Evolutionary conservation across 1,284 basidiomycete genomes (phyloP).

Genomic region (Malassezia obtusa): DNA sequence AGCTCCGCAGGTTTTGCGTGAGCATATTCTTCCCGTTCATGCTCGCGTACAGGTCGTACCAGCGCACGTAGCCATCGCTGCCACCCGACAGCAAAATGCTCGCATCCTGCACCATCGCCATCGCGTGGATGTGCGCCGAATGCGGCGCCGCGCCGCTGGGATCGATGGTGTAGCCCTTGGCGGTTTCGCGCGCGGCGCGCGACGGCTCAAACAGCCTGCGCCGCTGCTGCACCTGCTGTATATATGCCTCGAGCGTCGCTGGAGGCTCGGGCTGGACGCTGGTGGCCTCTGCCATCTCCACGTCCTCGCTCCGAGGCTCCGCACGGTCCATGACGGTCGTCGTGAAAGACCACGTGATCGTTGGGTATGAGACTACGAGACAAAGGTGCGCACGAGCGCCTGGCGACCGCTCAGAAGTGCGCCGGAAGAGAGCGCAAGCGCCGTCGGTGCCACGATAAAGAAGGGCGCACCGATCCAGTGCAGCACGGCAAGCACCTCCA

Average conservation of each 20-base stretch:
- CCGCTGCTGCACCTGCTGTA: slow-evolving; percentile 3
- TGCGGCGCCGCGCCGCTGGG: slow-evolving; percentile 85
- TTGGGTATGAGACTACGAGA: background rate
- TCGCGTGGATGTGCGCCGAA: slow-evolving; percentile 71
- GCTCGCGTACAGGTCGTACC: slow-evolving; percentile 81
- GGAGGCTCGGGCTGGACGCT: background rate
- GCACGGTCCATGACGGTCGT: background rate
- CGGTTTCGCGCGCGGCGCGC: slow-evolving; percentile 1
- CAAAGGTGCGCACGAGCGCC: background rate
- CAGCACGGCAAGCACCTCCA: slow-evolving; percentile 2
- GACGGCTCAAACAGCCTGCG: slow-evolving; percentile 8
- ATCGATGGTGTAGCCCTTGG: slow-evolving; percentile 56
- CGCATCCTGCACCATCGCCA: slow-evolving; percentile 76
- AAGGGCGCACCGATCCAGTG: slow-evolving; percentile 12
- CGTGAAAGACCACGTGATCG: slow-evolving; percentile 5
- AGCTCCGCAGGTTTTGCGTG: slow-evolving; percentile 77
- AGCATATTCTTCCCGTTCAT: slow-evolving; percentile 79
- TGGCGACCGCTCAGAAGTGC: background rate
- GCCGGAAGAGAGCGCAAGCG: background rate
- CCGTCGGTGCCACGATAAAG: background rate
- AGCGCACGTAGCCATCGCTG: slow-evolving; percentile 82
- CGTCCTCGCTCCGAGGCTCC: slow-evolving; percentile 1
- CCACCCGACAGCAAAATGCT: slow-evolving; percentile 80
- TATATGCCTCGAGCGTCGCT: slow-evolving; percentile 9
- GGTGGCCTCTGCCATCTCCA: background rate